These are phyloP conservation scores for Arthrobotrys sinensis DNA, from an alignment of 2,329 filamentous ascomycete genomes.

Conservation along the genomic window DNA sequence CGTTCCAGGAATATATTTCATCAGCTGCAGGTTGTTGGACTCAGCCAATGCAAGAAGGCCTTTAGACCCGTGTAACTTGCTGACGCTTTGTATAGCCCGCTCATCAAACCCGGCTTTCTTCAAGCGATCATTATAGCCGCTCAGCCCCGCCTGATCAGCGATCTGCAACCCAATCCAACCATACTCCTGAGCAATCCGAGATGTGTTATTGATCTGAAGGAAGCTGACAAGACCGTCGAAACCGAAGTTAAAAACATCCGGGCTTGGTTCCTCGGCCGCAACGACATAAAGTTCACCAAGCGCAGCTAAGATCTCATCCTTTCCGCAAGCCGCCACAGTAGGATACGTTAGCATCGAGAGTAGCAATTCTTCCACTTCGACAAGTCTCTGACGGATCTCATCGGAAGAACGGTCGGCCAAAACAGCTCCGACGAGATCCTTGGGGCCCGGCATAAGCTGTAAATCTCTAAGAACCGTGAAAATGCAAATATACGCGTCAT, in stretches of 20 bases:
- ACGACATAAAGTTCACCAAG: slow-evolving; percentile 5
- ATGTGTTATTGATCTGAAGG: not conserved
- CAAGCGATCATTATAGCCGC: not conserved
- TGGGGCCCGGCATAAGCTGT: not conserved
- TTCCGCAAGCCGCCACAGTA: too few species aligned
- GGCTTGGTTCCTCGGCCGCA: not conserved
- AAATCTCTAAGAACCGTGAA: slow-evolving; percentile 13
- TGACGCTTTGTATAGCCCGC: not conserved
- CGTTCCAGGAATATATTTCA: slow-evolving; percentile 17
- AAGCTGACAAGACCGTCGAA: slow-evolving; percentile 19
- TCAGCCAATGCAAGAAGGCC: slow-evolving; percentile 6
- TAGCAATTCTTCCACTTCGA: not conserved
- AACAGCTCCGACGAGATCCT: slow-evolving; percentile 3
- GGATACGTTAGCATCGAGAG: not conserved
- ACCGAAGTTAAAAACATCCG: not conserved
- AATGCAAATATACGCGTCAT: slow-evolving; percentile 40
- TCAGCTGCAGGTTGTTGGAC: not conserved
- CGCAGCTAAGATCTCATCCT: not conserved
- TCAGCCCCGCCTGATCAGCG: not conserved
- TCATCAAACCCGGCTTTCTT: slow-evolving; percentile 5
- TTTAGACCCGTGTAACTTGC: not conserved
- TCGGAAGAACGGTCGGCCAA: not conserved
- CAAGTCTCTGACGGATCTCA: not conserved
- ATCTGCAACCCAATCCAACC: slow-evolving; percentile 34
- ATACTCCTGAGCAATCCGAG: not conserved